Base-by-base conservation (phyloP, 2,329 filamentous ascomycete genomes). In the Neocucurbitaria cava region DNA sequence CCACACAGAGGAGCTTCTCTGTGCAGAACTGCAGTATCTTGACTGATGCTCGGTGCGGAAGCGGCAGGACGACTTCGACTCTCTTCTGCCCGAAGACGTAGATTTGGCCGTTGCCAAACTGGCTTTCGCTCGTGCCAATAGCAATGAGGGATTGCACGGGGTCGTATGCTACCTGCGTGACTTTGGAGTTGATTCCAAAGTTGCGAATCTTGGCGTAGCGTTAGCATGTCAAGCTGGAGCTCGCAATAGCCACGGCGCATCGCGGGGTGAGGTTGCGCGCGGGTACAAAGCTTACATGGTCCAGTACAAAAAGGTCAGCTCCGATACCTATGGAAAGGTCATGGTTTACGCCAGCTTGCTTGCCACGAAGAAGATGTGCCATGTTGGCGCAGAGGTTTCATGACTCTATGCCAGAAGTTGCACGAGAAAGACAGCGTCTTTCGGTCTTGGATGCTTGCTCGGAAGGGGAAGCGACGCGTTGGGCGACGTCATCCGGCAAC, bases 101-200 rank as follows among this genome's bases (percentile, higher is more conserved):
- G 72, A 99, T 90, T 73, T 93, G 88, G 21, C 94, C 94, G 30
- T 87, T 86, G 54, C 92, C 92, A 71, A 91, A 96, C 69, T 90
- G 88, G 62, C 89, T 92, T 77, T 96, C 90, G 72, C 87, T 90
- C 38, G 95, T 99, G 55, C 92, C 95, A 59, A 98, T 86, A 38
- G 95, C 95, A 46, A 99, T 83, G 52, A 99, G 87, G 24, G 93
- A 96, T 74, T 99, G 95, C 11, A 97, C 84, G 1, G 95, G 93
- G 64, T 98, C 93, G 79, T 96, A 98, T 56, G 92, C 90, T 61
- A 98, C 80, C 61, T 89, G 90, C 67, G 91, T 92, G 67, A 84
- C 82, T 65, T 85, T 85, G 21, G 75, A 78, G 64, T 81, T 81
- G 76, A 97, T 88, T 56, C 93, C 70, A 54, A 68, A 74, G 59